These are phyloP conservation scores for Colletotrichum scovillei DNA, from an alignment of 2,329 filamentous ascomycete species.

Conservation along the genomic window DNA sequence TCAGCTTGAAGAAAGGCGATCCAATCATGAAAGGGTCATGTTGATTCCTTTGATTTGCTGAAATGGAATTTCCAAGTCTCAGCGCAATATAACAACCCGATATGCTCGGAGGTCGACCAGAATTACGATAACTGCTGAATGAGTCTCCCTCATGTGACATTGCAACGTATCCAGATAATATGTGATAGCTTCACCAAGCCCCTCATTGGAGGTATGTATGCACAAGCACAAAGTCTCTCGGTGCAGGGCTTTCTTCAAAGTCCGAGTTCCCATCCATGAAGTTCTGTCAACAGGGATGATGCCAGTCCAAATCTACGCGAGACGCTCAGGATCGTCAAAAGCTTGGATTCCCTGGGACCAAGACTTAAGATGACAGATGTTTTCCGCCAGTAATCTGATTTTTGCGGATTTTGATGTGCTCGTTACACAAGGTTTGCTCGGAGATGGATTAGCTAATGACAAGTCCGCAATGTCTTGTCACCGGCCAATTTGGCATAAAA, in stretches of 20 bases:
- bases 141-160: background rate
- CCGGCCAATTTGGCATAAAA: background rate
- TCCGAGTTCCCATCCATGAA: background rate
- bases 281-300: background rate
- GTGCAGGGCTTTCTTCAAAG: background rate
- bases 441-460: accelerated
- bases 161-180: background rate
- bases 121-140: background rate
- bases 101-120: background rate
- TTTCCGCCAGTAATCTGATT: background rate
- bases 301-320: background rate
- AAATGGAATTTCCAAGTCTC: no score
- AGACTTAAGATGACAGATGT: background rate
- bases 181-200: background rate
- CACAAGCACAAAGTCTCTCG: background rate
- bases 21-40: no score
- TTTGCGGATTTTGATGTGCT: background rate
- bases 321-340: background rate
- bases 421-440: background rate
- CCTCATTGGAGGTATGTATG: background rate
- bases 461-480: no score
- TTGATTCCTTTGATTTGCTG: no score
- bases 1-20: background rate
- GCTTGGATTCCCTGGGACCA: background rate
- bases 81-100: background rate